phyloP scores from a whole-genome alignment of 176 grass and related monocot species.

The Oropetium thomaeum region DNA sequence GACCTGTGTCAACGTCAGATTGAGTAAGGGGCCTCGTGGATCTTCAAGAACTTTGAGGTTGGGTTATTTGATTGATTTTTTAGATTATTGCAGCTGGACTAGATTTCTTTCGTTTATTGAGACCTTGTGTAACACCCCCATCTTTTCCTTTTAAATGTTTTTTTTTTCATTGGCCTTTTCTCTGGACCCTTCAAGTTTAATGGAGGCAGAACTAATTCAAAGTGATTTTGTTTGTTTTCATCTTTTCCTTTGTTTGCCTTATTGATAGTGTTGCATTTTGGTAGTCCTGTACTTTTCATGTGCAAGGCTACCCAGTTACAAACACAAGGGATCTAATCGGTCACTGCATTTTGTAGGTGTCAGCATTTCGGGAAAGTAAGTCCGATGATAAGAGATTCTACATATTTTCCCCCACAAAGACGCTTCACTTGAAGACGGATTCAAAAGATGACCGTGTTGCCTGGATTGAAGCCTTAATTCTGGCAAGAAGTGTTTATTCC shows the following conservation, averaged over 20 bases:
- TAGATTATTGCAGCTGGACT: slow-evolving; percentile 7
- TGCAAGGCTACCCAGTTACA: slow-evolving; percentile 1
- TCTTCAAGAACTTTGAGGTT: slow-evolving; percentile 26
- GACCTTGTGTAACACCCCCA: background rate
- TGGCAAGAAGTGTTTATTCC: slow-evolving; percentile 65
- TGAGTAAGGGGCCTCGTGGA: slow-evolving; percentile 29
- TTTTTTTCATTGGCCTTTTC: slow-evolving; percentile 10
- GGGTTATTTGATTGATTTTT: slow-evolving; percentile 16
- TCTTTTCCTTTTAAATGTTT: slow-evolving; percentile 4
- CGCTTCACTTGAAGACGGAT: slow-evolving; percentile 62
- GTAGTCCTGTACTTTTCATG: background rate
- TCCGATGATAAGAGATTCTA: slow-evolving; percentile 79
- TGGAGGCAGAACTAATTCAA: background rate
- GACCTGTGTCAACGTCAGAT: slow-evolving; percentile 20
- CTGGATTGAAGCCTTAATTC: slow-evolving; percentile 67
- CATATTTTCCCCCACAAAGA: slow-evolving; percentile 83
- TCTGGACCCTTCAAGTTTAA: background rate
- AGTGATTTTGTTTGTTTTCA: background rate
- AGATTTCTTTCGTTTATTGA: slow-evolving; percentile 19
- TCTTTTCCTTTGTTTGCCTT: slow-evolving; percentile 13
- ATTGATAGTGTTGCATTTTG: background rate
- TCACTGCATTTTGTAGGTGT: slow-evolving; percentile 51
- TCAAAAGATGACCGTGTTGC: slow-evolving; percentile 60
- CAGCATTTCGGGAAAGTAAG: slow-evolving; percentile 74
- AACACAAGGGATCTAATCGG: slow-evolving; percentile 16